Evolutionary conservation across 1,284 basidiomycete species (phyloP).

Genomic region (Phellinidium pouzarii): DNA sequence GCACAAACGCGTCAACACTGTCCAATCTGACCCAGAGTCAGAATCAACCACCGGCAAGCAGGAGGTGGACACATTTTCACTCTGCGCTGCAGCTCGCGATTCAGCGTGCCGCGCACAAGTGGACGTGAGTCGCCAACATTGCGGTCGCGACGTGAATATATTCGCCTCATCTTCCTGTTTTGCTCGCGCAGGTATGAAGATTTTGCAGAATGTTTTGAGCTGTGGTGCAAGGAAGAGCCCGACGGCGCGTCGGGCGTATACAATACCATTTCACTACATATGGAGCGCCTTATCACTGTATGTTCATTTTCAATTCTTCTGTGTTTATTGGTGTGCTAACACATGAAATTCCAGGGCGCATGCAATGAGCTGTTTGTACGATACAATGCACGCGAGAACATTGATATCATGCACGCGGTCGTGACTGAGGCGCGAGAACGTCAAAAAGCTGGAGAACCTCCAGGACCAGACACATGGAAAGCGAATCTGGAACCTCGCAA

Average conservation of each 20-base stretch:
- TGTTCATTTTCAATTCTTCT: constrained; percentile 20
- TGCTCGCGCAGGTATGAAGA: constrained; percentile 53
- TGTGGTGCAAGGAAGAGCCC: constrained; percentile 68
- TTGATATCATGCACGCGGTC: constrained; percentile 62
- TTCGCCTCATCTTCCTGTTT: constrained; percentile 4
- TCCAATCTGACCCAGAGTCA: constrained; percentile 8
- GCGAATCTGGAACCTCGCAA: constrained; percentile 51
- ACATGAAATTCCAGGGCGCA: constrained; percentile 25
- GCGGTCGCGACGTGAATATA: background rate
- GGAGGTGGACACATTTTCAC: constrained; percentile 69
- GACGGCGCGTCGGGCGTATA: constrained; percentile 60
- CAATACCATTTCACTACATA: constrained; percentile 59
- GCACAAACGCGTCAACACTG: background rate
- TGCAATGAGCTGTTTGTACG: constrained; percentile 55
- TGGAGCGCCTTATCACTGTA: constrained; percentile 60
- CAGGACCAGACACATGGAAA: constrained; percentile 52
- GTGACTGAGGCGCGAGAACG: constrained; percentile 65
- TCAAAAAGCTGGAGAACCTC: constrained; percentile 39
- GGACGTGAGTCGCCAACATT: constrained; percentile 53
- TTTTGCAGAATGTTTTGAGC: constrained; percentile 68
- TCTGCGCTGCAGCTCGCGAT: constrained; percentile 70
- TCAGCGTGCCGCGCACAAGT: constrained; percentile 69
- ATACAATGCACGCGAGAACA: constrained; percentile 56
- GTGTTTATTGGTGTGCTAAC: background rate
- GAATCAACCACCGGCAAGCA: constrained; percentile 42